Evolutionary conservation across 2,329 filamentous ascomycete species (phyloP).

Genomic region (Beauveria pseudobassiana): DNA sequence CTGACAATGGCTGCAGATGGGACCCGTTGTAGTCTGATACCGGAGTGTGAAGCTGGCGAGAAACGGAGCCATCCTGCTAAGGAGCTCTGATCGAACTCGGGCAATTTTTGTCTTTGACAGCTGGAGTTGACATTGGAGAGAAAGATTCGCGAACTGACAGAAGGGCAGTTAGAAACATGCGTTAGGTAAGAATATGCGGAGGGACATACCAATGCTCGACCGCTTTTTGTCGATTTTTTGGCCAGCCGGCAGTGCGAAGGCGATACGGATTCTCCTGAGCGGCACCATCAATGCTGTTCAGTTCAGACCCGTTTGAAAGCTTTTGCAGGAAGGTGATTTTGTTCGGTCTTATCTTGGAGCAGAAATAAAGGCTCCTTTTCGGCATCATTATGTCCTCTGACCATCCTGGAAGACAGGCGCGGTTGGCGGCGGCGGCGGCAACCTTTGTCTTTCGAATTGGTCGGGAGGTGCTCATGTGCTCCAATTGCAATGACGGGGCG

Average conservation of each 20-base stretch:
- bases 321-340: neutral
- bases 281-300: neutral
- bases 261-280: neutral
- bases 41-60: conserved; percentile 2
- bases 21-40: neutral
- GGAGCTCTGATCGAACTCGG: neutral
- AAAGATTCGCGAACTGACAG: neutral
- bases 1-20: neutral
- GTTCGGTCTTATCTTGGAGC: neutral
- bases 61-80: conserved; percentile 11
- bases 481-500: neutral
- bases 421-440: neutral
- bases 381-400: neutral
- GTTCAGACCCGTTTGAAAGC: neutral
- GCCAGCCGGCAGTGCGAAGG: neutral
- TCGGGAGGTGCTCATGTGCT: neutral
- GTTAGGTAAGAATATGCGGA: neutral
- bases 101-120: neutral
- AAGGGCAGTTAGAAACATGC: neutral
- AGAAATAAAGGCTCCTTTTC: neutral
- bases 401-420: neutral
- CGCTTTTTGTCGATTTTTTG: neutral
- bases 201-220: neutral
- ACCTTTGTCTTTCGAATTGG: neutral
- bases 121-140: neutral